phyloP scores from a whole-genome alignment of 768 basidiomycete genomes.

The Rhizopogon vesiculosus region DNA sequence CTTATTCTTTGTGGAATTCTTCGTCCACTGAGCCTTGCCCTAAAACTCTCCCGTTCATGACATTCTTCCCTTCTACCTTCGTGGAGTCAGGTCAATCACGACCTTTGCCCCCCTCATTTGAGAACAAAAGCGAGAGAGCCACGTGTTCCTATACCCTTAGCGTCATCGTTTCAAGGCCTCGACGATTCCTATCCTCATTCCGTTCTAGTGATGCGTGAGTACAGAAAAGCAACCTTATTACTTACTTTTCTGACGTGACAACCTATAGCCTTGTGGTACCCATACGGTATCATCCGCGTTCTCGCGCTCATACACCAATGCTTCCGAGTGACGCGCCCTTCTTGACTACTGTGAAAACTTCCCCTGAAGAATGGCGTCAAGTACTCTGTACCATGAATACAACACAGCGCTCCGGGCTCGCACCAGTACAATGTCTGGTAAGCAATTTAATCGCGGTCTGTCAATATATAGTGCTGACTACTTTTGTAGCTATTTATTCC shows the following conservation, averaged over 20 bases:
- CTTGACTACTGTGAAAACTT: constrained; percentile 52
- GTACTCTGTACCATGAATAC: constrained; percentile 38
- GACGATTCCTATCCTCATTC: constrained; percentile 39
- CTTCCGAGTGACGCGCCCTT: constrained; percentile 39
- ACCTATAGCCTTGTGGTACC: constrained; percentile 40
- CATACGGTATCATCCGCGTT: constrained; percentile 49
- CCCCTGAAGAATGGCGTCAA: constrained; percentile 67
- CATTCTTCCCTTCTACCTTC: constrained; percentile 43
- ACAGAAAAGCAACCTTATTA: background rate
- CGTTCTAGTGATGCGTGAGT: constrained; percentile 43
- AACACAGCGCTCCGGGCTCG: constrained; percentile 26
- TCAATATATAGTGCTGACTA: background rate
- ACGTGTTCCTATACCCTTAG: constrained; percentile 42
- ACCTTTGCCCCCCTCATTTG: constrained; percentile 48
- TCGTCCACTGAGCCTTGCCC: constrained; percentile 23
- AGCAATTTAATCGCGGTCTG: constrained; percentile 12
- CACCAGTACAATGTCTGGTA: constrained; percentile 49
- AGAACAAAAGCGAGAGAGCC: constrained; percentile 12
- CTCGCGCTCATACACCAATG: constrained; percentile 52
- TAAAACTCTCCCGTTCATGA: constrained; percentile 35
- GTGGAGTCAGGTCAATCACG: constrained; percentile 25
- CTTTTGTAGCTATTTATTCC: constrained; percentile 54
- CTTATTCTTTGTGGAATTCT: constrained; percentile 15
- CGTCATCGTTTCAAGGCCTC: constrained; percentile 35
- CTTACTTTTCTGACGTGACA: background rate